Percentiles rank a stretch among this genome's conserved stretches.
These are phyloP conservation scores for Xylaria polymorpha DNA, from an alignment of 2,329 filamentous ascomycete species.

Conservation along the genomic window DNA sequence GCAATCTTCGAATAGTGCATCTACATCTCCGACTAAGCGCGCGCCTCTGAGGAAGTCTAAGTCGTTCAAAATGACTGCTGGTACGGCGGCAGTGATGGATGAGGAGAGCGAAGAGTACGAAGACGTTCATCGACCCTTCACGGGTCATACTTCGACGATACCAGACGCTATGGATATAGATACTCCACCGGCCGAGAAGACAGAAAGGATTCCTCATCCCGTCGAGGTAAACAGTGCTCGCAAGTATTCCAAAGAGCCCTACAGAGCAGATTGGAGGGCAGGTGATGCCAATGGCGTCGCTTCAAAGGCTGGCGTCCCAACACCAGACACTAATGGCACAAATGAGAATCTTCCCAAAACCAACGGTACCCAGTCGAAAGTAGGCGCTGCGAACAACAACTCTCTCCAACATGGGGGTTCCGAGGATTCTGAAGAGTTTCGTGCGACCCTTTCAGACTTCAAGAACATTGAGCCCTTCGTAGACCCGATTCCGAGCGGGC, in stretches of 20 bases:
- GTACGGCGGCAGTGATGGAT: constrained; percentile 59
- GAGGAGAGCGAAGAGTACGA: constrained; percentile 57
- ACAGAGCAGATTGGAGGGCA: constrained; percentile 69
- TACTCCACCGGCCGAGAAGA: constrained; percentile 55
- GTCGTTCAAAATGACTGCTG: constrained; percentile 63
- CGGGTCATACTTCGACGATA: constrained; percentile 41
- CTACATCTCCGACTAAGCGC: constrained; percentile 61
- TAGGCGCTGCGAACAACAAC: constrained; percentile 39
- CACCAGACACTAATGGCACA: constrained; percentile 41
- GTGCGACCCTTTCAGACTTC: constrained; percentile 65
- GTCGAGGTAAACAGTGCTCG: constrained; percentile 54
- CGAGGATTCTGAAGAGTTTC: constrained; percentile 67
- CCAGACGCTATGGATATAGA: constrained; percentile 74
- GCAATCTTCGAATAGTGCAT: constrained; percentile 53
- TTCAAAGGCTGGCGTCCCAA: constrained; percentile 38
- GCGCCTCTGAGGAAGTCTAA: constrained; percentile 69
- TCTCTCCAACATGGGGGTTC: constrained; percentile 59
- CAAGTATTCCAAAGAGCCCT: constrained; percentile 68
- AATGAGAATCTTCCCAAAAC: constrained; percentile 42
- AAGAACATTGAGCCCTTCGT: constrained; percentile 67
- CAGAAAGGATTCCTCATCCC: constrained; percentile 44
- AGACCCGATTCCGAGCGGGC: constrained; percentile 57
- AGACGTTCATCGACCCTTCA: constrained; percentile 39
- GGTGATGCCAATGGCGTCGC: constrained; percentile 56
- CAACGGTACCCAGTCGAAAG: constrained; percentile 34